Evolutionary conservation across 371 early-diverging fungal genomes (phyloP).

Genomic region (Globomyces sp.): DNA sequence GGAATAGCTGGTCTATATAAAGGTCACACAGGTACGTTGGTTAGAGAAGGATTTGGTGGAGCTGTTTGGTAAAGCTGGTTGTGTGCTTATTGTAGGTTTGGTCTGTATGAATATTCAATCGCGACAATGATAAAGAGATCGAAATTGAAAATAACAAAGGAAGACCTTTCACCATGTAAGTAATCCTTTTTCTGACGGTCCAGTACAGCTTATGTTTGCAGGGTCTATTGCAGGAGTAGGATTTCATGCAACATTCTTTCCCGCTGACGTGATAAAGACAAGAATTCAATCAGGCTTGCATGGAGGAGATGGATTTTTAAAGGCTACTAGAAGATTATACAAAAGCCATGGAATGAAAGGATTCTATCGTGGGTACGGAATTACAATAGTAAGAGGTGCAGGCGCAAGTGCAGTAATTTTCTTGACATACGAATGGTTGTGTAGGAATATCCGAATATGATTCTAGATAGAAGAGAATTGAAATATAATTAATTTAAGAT

Average conservation of each 20-base stretch:
- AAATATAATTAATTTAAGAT: too few species aligned
- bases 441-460: not conserved
- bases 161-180: slow-evolving; percentile 35
- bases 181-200: too few species aligned
- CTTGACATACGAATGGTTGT: slow-evolving; percentile 40
- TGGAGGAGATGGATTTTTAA: slow-evolving; percentile 19
- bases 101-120: slow-evolving; percentile 82
- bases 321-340: slow-evolving; percentile 63
- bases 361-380: slow-evolving; percentile 91
- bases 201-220: slow-evolving; percentile 70
- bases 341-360: slow-evolving; percentile 77
- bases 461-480: too few species aligned
- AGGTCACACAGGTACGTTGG: slow-evolving; percentile 84
- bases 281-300: slow-evolving; percentile 87
- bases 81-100: slow-evolving; percentile 53
- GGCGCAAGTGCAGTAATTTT: slow-evolving; percentile 94
- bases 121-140: slow-evolving; percentile 54
- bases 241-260: slow-evolving; percentile 63
- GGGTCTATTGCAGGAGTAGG: slow-evolving; percentile 92
- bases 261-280: slow-evolving; percentile 94
- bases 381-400: slow-evolving; percentile 84
- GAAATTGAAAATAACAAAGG: slow-evolving; percentile 25
- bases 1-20: slow-evolving; percentile 83
- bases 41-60: slow-evolving; percentile 88
- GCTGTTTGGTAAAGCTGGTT: slow-evolving; percentile 83